Conservation (phyloP, 257 asterid species). For the Solanum dulcamara region DNA sequence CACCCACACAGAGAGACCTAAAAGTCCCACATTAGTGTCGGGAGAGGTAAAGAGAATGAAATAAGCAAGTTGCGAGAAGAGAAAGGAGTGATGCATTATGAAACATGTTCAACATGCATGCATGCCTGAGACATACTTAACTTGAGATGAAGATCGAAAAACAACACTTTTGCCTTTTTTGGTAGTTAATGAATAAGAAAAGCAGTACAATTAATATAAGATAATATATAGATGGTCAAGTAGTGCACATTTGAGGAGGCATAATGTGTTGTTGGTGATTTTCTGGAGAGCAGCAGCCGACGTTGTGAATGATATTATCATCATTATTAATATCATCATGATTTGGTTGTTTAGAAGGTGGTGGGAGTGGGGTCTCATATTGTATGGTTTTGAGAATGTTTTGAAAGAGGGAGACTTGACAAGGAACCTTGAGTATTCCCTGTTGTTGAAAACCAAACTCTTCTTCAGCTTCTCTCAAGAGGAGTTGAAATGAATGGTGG, state of each 20-base stretch:
- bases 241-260: neutral
- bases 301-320: neutral
- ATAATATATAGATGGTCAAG: neutral
- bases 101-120: neutral
- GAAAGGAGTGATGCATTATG: neutral
- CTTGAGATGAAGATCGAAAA: neutral
- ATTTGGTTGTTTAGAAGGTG: neutral
- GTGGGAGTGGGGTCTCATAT: too few relatives aligned
- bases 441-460: constrained; percentile 81
- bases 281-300: neutral
- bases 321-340: neutral
- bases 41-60: too few relatives aligned
- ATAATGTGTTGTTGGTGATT: neutral
- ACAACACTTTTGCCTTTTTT: neutral
- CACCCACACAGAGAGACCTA: too few relatives aligned
- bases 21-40: too few relatives aligned
- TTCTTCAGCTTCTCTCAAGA: constrained; percentile 73
- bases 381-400: constrained; percentile 42
- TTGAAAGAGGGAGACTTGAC: constrained; percentile 48
- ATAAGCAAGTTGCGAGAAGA: neutral
- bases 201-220: neutral
- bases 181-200: neutral
- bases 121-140: neutral
- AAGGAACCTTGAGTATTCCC: constrained; percentile 66
- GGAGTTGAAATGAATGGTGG: constrained; percentile 45